These are phyloP conservation scores for Aspergillus costaricaensis DNA, from an alignment of 2,329 filamentous ascomycete genomes.

Conservation along the genomic window DNA sequence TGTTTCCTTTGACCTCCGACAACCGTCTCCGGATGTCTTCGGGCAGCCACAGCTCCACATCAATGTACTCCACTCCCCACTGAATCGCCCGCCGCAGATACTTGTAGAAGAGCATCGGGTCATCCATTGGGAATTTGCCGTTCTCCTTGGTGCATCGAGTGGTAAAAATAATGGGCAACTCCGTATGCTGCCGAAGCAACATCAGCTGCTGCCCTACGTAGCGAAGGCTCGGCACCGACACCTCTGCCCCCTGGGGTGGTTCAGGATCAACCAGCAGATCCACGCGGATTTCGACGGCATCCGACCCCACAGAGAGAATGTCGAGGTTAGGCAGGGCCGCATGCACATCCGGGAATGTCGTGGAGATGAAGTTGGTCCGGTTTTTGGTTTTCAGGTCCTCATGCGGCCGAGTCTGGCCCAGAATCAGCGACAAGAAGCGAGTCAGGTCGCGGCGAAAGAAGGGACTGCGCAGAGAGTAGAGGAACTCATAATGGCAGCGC, in stretches of 20 bases:
- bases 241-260: constrained; percentile 59
- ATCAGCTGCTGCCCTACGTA: constrained; percentile 87
- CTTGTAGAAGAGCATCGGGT: constrained; percentile 71
- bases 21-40: constrained; percentile 70
- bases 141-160: constrained; percentile 80
- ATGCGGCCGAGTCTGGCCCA: constrained; percentile 78
- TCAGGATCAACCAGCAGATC: constrained; percentile 76
- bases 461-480: constrained; percentile 69
- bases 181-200: constrained; percentile 77
- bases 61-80: constrained; percentile 88
- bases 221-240: constrained; percentile 71
- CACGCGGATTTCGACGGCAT: constrained; percentile 81
- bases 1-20: constrained; percentile 71
- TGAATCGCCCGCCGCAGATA: constrained; percentile 83
- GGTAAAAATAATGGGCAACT: constrained; percentile 88
- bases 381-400: constrained; percentile 70
- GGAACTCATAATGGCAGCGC: constrained; percentile 80
- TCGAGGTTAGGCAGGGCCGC: constrained; percentile 81
- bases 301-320: constrained; percentile 81
- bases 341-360: constrained; percentile 82
- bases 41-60: constrained; percentile 85
- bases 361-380: constrained; percentile 82
- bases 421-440: constrained; percentile 74
- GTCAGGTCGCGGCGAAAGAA: constrained; percentile 75
- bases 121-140: constrained; percentile 80